These are phyloP conservation scores for Aspergillus bertholletiae DNA, from an alignment of 495 filamentous ascomycete species.

Conservation along the genomic window DNA sequence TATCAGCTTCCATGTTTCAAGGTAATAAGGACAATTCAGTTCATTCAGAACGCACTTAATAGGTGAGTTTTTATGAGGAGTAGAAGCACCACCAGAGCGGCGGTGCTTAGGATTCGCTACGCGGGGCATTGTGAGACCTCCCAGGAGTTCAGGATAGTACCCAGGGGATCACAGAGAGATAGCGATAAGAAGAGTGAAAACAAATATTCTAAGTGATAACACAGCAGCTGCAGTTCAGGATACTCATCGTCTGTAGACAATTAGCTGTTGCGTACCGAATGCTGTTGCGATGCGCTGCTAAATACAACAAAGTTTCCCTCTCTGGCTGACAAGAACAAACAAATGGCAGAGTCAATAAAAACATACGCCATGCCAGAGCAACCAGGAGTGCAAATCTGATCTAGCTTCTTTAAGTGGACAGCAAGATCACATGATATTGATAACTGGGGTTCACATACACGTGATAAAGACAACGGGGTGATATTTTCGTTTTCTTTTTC, in stretches of 20 bases:
- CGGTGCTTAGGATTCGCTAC: conserved; percentile 57
- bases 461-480: background rate
- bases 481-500: too few species aligned
- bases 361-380: conserved; percentile 23
- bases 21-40: background rate
- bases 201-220: background rate
- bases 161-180: conserved; percentile 5
- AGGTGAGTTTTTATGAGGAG: conserved; percentile 61
- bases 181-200: background rate
- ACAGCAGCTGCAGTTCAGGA: background rate
- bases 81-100: conserved; percentile 49
- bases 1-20: conserved; percentile 6
- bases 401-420: too few species aligned
- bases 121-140: conserved; percentile 63
- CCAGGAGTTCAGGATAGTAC: conserved; percentile 21
- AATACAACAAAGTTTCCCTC: background rate
- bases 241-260: background rate
- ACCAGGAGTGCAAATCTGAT: conserved; percentile 19
- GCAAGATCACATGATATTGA: background rate
- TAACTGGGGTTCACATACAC: too few species aligned
- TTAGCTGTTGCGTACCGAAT: background rate
- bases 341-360: conserved; percentile 34
- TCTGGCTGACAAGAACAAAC: conserved; percentile 14
- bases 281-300: background rate
- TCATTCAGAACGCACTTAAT: conserved; percentile 55